Base-by-base conservation (phyloP, 148 eudicot genomes). In the Vaccinium vitisidaea region DNA sequence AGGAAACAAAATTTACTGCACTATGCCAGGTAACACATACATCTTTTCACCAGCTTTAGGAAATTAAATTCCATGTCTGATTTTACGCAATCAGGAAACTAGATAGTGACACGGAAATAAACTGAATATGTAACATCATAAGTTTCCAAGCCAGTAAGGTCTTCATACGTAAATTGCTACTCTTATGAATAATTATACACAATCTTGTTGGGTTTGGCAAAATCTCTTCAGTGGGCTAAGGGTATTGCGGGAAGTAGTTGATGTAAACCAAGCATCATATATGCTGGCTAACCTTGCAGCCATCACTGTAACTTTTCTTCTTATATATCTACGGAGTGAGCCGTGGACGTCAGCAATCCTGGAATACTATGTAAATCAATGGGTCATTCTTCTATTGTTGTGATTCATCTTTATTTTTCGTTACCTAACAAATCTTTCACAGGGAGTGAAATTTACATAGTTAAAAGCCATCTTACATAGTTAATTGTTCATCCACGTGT, bases 21-120 rank as follows among this genome's bases (percentile, higher is more conserved):
- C 18, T 56, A 56, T 3, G 46, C 61, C 12, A 65, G 75, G 65
- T 19, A 81, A 58, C 5, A 58, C 50, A n/a, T 19, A 27, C 63
- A 15, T 21, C 4, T 59, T 4, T 59, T 59, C 46, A 13, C 30
- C 8, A 73, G 48, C 48, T 73, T 32, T 36, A 39, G 75, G n/a
- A 73, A 73, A 73, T 73, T 73, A 36, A 73, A 73, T 73, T 73
- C 39, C 76, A 73, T 15, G 49, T 73, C 76, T 73, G 48, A 30
- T 30, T 36, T 13, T 9, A 73, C 43, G 32, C 43, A 30, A 30
- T 30, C 16, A 16, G 39, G 39, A 73, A 73, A 73, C 76, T 73
- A 7, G 48, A 73, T 14, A 30, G 43, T 14, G 21, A 73, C 48
- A 18, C 1, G n/a, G 48, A 70, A 23, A 19, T 30, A 73, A 8